Conservation (phyloP, 1,284 basidiomycete genomes). For the Microbotryum scabiosae region DNA sequence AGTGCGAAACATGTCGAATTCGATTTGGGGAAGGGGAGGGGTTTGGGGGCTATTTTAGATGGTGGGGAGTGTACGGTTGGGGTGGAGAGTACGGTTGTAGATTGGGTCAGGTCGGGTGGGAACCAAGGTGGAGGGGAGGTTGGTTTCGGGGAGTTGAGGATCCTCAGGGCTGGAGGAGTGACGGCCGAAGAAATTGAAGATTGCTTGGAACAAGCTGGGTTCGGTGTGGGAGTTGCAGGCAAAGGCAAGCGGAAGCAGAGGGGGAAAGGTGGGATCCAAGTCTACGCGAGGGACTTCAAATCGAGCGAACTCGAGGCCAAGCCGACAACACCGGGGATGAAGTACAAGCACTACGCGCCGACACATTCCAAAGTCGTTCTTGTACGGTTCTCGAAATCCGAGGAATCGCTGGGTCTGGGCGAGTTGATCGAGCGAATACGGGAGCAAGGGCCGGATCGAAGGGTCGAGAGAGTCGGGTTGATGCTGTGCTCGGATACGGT, state of each 20-base stretch:
- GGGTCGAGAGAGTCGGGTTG: constrained; percentile 25
- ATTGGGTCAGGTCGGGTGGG: constrained; percentile 48
- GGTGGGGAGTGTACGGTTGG: constrained; percentile 88
- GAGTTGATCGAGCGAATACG: neutral
- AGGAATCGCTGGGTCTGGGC: no score
- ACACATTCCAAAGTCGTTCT: constrained; percentile 71
- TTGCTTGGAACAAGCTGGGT: constrained; percentile 46
- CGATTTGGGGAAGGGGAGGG: constrained; percentile 57
- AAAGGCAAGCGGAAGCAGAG: constrained; percentile 29
- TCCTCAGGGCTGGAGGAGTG: constrained; percentile 85
- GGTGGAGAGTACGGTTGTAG: constrained; percentile 90
- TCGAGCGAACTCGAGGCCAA: constrained; percentile 54
- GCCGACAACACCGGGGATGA: constrained; percentile 97
- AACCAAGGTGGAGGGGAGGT: constrained; percentile 48
- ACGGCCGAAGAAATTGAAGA: constrained; percentile 77
- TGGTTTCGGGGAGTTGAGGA: constrained; percentile 47
- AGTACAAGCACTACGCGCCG: constrained; percentile 96
- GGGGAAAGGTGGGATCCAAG: constrained; percentile 44
- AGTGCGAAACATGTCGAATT: constrained; percentile 74
- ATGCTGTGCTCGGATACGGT: constrained; percentile 27
- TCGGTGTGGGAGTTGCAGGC: neutral
- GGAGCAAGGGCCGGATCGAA: neutral
- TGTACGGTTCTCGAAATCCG: constrained; percentile 38
- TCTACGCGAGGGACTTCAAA: constrained; percentile 63
- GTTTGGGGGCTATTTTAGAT: constrained; percentile 70